Conservation (phyloP, 495 filamentous ascomycete genomes). For the Podospora pseudoanserina region DNA sequence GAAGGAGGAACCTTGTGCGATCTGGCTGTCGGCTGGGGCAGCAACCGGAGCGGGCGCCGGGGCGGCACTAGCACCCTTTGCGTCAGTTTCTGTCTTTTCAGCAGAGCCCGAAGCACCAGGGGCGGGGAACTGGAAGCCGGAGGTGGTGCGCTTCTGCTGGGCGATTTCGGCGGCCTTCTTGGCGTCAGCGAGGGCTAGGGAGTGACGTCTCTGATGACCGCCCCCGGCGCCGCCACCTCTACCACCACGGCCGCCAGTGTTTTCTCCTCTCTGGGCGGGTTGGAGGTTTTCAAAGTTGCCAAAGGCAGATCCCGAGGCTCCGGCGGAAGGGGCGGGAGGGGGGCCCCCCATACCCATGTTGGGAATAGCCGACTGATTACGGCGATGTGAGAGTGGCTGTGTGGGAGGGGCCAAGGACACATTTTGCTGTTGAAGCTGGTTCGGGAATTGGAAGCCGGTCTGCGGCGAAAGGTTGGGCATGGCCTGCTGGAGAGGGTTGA, state of each 20-base stretch:
- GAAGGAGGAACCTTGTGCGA: slow-evolving; percentile 46
- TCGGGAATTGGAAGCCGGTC: slow-evolving; percentile 85
- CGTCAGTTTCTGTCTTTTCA: slow-evolving; percentile 55
- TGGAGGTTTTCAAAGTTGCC: slow-evolving; percentile 66
- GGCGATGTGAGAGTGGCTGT: slow-evolving; percentile 81
- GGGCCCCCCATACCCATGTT: slow-evolving; percentile 84
- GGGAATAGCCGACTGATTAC: slow-evolving; percentile 95
- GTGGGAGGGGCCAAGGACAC: slow-evolving; percentile 70
- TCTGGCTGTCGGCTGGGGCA: slow-evolving; percentile 43
- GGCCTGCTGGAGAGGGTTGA: slow-evolving; percentile 61
- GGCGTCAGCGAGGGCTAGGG: slow-evolving; percentile 88
- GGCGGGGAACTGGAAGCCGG: slow-evolving; percentile 90
- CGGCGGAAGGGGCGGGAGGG: slow-evolving; percentile 94
- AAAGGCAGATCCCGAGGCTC: slow-evolving; percentile 77
- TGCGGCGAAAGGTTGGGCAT: slow-evolving; percentile 81
- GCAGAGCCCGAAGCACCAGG: slow-evolving; percentile 58
- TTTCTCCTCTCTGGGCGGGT: slow-evolving; percentile 64
- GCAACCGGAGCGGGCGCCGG: slow-evolving; percentile 43
- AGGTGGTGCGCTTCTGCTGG: slow-evolving; percentile 92
- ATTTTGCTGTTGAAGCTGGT: slow-evolving; percentile 70
- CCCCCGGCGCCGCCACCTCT: slow-evolving; percentile 62
- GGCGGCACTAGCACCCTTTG: slow-evolving; percentile 36
- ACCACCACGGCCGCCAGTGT: slow-evolving; percentile 65
- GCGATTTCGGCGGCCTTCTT: slow-evolving; percentile 97
- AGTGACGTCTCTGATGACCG: slow-evolving; percentile 92